Conservation (phyloP, 768 basidiomycete genomes). For the Leucogyrophana mollusca region DNA sequence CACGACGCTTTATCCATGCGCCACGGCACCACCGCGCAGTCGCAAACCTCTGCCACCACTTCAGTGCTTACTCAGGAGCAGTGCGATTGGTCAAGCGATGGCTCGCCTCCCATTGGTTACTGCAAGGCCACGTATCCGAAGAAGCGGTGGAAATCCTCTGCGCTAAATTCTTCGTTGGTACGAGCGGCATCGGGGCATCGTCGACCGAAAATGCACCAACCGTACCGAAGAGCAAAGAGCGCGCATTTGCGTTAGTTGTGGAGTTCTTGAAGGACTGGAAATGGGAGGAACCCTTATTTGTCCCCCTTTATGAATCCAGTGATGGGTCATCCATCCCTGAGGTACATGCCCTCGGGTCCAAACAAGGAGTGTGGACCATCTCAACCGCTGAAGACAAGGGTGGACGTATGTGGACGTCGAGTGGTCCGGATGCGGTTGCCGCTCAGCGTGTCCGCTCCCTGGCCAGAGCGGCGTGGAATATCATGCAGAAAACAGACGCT, state of each 20-base stretch:
- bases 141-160: constrained; percentile 87
- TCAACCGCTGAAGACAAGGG: constrained; percentile 73
- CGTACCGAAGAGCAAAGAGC: constrained; percentile 73
- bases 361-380: constrained; percentile 68
- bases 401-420: constrained; percentile 76
- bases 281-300: constrained; percentile 71
- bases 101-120: constrained; percentile 88
- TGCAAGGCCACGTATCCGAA: constrained; percentile 66
- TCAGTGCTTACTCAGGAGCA: constrained; percentile 77
- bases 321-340: constrained; percentile 7
- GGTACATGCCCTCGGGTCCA: constrained; percentile 28
- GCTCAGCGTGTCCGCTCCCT: constrained; percentile 72
- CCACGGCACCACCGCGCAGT: constrained; percentile 87
- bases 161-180: constrained; percentile 72
- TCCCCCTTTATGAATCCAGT: constrained; percentile 61
- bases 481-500: constrained; percentile 50
- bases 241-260: constrained; percentile 75
- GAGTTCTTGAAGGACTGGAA: constrained; percentile 79
- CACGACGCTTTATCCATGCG: constrained; percentile 70
- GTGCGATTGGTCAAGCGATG: constrained; percentile 90
- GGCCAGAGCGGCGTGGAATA: constrained; percentile 71
- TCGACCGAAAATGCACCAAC: constrained; percentile 36
- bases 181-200: constrained; percentile 27
- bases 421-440: constrained; percentile 65
- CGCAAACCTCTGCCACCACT: constrained; percentile 75